Percentiles rank a stretch among this genome's conserved stretches.
phyloP scores from a whole-genome alignment of 805 yeast species.

The Debaryomyces hansenii region DNA sequence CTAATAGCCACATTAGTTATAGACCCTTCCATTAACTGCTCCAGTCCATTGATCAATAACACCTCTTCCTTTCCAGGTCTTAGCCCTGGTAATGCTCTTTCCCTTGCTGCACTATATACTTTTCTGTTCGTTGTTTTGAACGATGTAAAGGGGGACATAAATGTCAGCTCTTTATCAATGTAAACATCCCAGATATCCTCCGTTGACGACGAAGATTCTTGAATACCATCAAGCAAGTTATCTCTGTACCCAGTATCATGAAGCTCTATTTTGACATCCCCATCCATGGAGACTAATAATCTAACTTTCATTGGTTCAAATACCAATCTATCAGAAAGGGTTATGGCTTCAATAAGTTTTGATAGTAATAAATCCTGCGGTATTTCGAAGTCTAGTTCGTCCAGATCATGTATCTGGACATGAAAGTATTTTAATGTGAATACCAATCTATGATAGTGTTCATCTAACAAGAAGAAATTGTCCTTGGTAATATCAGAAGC shows the following conservation, averaged over 20 bases:
- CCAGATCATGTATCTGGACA: constrained; percentile 7
- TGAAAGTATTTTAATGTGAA: constrained; percentile 54
- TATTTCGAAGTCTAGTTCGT: constrained; percentile 35
- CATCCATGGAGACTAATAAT: constrained; percentile 27
- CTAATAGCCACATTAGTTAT: constrained; percentile 75
- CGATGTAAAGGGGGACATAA: constrained; percentile 75
- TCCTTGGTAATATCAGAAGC: constrained; percentile 20
- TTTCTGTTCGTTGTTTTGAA: constrained; percentile 80
- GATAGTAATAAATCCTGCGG: constrained; percentile 42
- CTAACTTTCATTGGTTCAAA: constrained; percentile 33
- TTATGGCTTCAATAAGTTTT: constrained; percentile 27
- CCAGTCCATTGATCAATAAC: constrained; percentile 54
- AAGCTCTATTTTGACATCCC: constrained; percentile 31
- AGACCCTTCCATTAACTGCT: constrained; percentile 74
- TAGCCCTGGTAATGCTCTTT: constrained; percentile 40
- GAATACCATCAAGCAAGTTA: constrained; percentile 32
- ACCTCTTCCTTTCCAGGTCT: constrained; percentile 64
- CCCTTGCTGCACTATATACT: constrained; percentile 63
- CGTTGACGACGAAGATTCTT: constrained; percentile 1
- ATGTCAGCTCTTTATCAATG: constrained; percentile 52
- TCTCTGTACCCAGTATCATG: constrained; percentile 24
- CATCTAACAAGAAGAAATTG: constrained; percentile 61
- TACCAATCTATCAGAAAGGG: constrained; percentile 18
- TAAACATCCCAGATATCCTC: constrained; percentile 55
- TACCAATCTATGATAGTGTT: constrained; percentile 62